Evolutionary conservation across 768 basidiomycete genomes (phyloP).

Genomic region (Lentinula boryana): DNA sequence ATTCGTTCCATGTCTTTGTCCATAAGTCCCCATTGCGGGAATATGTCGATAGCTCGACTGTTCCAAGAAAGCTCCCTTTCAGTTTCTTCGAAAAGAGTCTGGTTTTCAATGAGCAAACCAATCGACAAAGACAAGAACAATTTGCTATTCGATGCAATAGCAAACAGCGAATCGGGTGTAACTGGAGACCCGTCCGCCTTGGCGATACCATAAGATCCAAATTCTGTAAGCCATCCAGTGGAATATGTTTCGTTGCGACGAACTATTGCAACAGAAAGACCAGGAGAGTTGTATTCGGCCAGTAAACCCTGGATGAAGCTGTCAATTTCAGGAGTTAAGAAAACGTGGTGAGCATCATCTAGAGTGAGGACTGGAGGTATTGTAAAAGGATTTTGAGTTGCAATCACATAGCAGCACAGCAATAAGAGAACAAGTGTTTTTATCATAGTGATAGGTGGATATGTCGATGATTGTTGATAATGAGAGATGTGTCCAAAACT

Average conservation of each 20-base stretch:
- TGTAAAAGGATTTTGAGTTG: not conserved
- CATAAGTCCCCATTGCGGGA: slow-evolving; percentile 34
- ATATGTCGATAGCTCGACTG: slow-evolving; percentile 28
- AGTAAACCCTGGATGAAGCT: slow-evolving; percentile 16
- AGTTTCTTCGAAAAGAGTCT: slow-evolving; percentile 23
- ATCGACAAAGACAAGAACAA: slow-evolving; percentile 32
- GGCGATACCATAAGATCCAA: slow-evolving; percentile 31
- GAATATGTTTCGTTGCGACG: slow-evolving; percentile 22
- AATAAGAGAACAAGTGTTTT: not conserved
- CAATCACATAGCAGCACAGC: not conserved
- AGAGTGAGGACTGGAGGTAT: not conserved
- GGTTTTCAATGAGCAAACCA: slow-evolving; percentile 33
- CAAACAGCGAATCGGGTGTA: slow-evolving; percentile 37
- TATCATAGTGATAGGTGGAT: not conserved
- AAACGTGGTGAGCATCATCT: not conserved
- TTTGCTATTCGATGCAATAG: slow-evolving; percentile 40
- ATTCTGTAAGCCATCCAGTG: slow-evolving; percentile 31
- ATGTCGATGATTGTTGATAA: too few species aligned
- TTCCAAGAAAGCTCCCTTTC: slow-evolving; percentile 28
- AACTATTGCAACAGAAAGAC: slow-evolving; percentile 33
- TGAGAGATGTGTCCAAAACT: too few species aligned
- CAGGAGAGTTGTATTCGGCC: slow-evolving; percentile 31
- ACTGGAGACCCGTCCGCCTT: slow-evolving; percentile 26
- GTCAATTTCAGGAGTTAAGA: slow-evolving; percentile 12
- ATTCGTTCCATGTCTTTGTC: slow-evolving; percentile 28